Conservation (phyloP, 1,284 basidiomycete species). For the Mrakiaceae sp. region DNA sequence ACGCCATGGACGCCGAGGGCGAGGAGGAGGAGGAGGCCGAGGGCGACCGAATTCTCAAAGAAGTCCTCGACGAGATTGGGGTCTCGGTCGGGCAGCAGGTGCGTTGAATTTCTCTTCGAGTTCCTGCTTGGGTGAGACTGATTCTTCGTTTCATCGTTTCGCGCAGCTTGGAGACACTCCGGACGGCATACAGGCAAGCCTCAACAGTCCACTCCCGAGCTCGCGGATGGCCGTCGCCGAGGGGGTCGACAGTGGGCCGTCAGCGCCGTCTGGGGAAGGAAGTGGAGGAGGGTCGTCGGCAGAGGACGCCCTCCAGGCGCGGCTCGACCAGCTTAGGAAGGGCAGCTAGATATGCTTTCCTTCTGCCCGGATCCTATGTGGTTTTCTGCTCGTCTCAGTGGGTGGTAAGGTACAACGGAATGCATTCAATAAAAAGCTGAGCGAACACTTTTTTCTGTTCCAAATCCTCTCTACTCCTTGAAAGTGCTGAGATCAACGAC, state of each 20-base stretch:
- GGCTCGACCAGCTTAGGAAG: slow-evolving; percentile 65
- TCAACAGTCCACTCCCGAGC: slow-evolving; percentile 51
- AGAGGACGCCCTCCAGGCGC: slow-evolving; percentile 77
- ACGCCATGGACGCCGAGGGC: slow-evolving; percentile 88
- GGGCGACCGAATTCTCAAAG: slow-evolving; percentile 87
- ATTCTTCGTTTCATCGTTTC: not conserved
- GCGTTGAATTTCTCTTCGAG: slow-evolving; percentile 23
- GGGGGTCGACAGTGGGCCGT: slow-evolving; percentile 39
- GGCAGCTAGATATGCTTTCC: not conserved
- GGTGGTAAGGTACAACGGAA: too few species aligned
- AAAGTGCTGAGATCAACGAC: slow-evolving; percentile 30
- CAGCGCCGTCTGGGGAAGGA: slow-evolving; percentile 30
- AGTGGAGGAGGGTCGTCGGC: slow-evolving; percentile 49
- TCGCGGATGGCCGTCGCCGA: slow-evolving; percentile 63
- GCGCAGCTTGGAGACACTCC: slow-evolving; percentile 76
- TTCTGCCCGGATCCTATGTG: not conserved
- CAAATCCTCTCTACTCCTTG: not conserved
- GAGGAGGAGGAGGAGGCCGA: slow-evolving; percentile 90
- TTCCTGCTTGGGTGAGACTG: slow-evolving; percentile 14
- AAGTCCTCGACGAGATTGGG: slow-evolving; percentile 96
- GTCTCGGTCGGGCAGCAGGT: slow-evolving; percentile 86
- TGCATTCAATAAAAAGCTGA: too few species aligned
- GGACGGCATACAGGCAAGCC: slow-evolving; percentile 46
- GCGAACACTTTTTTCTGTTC: not conserved
- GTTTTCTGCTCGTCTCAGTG: too few species aligned